A percentile compares a stretch with the other conserved stretches of the same genome.
Conservation (phyloP, 371 early-diverging fungal species). For the Phascolomyces articulosus region DNA sequence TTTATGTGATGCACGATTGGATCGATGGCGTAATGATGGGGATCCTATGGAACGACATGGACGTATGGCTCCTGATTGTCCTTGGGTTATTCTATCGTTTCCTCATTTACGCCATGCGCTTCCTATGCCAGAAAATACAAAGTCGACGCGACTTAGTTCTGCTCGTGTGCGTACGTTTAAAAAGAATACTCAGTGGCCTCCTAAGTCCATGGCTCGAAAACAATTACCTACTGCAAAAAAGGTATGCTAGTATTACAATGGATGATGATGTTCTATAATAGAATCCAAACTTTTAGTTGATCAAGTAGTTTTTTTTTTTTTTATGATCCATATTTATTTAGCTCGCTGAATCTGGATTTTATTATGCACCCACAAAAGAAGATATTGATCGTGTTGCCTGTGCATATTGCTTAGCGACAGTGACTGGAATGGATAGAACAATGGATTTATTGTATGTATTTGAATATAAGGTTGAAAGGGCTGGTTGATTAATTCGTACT, state of each 20-base stretch:
- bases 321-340: conserved; percentile 12
- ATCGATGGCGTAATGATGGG: conserved; percentile 27
- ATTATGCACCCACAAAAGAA: conserved; percentile 23
- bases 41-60: conserved; percentile 31
- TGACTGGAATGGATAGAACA: conserved; percentile 11
- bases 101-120: conserved; percentile 15
- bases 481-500: too few species aligned
- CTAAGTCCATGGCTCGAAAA: conserved; percentile 3
- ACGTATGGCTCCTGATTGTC: conserved; percentile 27
- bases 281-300: too few species aligned
- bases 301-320: background rate
- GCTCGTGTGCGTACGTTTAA: conserved; percentile 35
- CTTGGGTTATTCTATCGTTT: conserved; percentile 27
- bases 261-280: too few species aligned
- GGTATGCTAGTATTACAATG: too few species aligned
- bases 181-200: conserved; percentile 34
- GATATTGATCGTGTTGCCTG: conserved; percentile 21
- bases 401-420: conserved; percentile 25
- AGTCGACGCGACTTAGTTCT: conserved; percentile 16
- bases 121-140: background rate
- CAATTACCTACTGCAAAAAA: conserved; percentile 17
- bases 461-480: background rate
- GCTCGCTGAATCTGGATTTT: conserved; percentile 42
- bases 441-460: conserved; percentile 16
- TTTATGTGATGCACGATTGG: conserved; percentile 34